Conservation (phyloP, 2,329 filamentous ascomycete genomes). For the Diplodia intermedia region DNA sequence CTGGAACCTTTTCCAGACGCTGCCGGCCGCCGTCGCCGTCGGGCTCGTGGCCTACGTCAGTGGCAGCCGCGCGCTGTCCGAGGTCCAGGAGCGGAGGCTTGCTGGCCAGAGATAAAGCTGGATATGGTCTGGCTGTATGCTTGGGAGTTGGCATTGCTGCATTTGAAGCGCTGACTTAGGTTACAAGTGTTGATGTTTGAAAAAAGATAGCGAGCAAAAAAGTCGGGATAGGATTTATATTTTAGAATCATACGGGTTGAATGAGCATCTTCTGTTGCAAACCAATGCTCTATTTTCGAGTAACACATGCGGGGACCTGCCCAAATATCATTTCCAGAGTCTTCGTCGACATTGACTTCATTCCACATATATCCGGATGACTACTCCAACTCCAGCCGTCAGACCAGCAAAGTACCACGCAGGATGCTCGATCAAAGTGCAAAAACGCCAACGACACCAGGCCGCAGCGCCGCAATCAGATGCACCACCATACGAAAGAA, state of each 20-base stretch:
- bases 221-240: background rate
- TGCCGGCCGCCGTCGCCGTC: conserved; percentile 75
- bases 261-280: background rate
- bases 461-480: background rate
- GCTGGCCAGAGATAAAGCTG: conserved; percentile 66
- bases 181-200: conserved; percentile 23
- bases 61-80: conserved; percentile 86
- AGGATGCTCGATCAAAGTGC: background rate
- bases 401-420: background rate
- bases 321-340: background rate
- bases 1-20: conserved; percentile 90
- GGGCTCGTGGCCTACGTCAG: conserved; percentile 79
- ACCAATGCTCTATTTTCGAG: background rate
- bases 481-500: background rate
- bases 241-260: background rate
- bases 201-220: conserved; percentile 26
- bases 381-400: background rate
- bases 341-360: background rate
- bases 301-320: background rate
- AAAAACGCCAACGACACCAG: background rate
- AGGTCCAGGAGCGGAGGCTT: conserved; percentile 87
- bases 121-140: background rate
- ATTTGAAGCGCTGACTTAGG: conserved; percentile 13
- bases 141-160: background rate
- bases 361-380: background rate